Evolutionary conservation across 805 yeast genomes (phyloP).

Genomic region (Blastobotrys terrestris): DNA sequence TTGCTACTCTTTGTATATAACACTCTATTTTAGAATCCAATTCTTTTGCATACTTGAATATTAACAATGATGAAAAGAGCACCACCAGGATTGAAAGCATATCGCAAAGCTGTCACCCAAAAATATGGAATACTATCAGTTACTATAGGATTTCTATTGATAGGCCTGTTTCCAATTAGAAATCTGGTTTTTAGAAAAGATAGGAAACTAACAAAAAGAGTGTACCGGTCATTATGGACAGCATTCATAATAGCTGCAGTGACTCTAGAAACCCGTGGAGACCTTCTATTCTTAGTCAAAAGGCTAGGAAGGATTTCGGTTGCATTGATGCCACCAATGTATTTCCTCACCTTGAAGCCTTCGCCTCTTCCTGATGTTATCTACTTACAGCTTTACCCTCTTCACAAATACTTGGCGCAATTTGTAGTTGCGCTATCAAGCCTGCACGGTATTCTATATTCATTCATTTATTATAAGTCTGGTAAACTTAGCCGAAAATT

Average conservation of each 20-base stretch:
- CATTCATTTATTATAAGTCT: slow-evolving; percentile 40
- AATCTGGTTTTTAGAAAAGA: background rate
- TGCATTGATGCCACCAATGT: slow-evolving; percentile 67
- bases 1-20: no score
- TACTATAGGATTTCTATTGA: background rate
- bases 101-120: background rate
- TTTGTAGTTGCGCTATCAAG: slow-evolving; percentile 60
- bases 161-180: background rate
- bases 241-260: background rate
- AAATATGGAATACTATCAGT: background rate
- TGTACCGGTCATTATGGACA: background rate
- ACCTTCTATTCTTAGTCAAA: slow-evolving; percentile 66
- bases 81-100: background rate
- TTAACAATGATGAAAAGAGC: background rate
- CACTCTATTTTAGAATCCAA: no score
- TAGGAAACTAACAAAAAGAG: background rate
- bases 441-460: slow-evolving; percentile 59
- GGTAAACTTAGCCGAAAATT: slow-evolving; percentile 46
- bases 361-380: slow-evolving; percentile 76
- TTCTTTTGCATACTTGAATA: no score
- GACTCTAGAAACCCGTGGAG: slow-evolving; percentile 43
- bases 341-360: slow-evolving; percentile 74
- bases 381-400: slow-evolving; percentile 66
- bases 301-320: slow-evolving; percentile 74
- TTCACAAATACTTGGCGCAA: slow-evolving; percentile 89